phyloP scores from a whole-genome alignment of 495 filamentous ascomycete genomes.

The Apiosordaria backusii region DNA sequence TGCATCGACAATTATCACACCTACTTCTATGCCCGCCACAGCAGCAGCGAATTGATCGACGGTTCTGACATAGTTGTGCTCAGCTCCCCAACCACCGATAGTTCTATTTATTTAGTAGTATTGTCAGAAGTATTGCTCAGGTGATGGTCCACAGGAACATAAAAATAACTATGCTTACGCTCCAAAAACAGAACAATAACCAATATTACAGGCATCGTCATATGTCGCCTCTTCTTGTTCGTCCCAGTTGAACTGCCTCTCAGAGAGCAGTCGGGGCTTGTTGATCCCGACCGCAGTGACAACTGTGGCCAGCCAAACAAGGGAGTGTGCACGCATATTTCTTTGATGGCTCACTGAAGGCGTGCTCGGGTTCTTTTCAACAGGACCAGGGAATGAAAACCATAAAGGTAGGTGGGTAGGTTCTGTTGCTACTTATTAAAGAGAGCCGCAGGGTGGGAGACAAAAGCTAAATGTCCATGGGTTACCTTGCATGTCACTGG shows the following conservation, averaged over 20 bases:
- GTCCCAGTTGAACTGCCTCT: not conserved
- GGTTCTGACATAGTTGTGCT: constrained; percentile 48
- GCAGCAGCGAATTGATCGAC: constrained; percentile 45
- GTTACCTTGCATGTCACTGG: not conserved
- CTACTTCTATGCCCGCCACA: constrained; percentile 39
- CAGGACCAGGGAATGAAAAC: no score
- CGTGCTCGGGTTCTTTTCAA: not conserved
- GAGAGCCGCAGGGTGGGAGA: not conserved
- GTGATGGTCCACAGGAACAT: not conserved
- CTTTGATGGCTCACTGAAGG: no score
- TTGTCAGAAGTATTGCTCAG: not conserved
- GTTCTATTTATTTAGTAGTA: not conserved
- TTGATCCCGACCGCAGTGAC: not conserved
- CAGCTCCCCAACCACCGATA: constrained; percentile 20
- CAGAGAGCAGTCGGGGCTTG: not conserved
- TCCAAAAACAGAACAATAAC: constrained; percentile 17
- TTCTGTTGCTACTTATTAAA: not conserved
- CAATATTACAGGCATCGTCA: constrained; percentile 23
- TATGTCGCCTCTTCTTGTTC: constrained; percentile 10
- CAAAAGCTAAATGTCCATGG: no score
- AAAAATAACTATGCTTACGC: constrained; percentile 11
- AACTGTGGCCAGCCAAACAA: not conserved
- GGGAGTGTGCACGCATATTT: not conserved
- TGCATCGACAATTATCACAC: constrained; percentile 47
- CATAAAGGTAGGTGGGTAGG: not conserved